Evolutionary conservation across 768 basidiomycete species (phyloP), one percentile per base, ranked within the genome.

Genomic region (Collybia mongolica): DNA sequence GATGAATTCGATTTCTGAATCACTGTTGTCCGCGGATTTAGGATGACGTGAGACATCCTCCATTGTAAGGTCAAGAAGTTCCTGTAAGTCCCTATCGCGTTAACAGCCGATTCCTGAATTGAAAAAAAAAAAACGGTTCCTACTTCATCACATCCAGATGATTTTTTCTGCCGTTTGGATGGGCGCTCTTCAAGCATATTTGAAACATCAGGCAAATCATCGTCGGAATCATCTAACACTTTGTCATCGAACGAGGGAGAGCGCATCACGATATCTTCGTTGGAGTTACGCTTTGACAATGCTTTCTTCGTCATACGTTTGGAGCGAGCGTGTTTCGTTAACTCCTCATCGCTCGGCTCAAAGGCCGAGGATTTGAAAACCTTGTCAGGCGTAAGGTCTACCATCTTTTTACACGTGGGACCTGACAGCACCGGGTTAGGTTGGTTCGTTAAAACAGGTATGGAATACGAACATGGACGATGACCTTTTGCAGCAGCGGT

Each of bases 281-380:
- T 40, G 5, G 38, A 20, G 14, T 43, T 32, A 15, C 48, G 39
- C 35, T 44, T 53, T 44, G 40, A 36, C 46, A 45, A 43, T 39
- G 44, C 55, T 55, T 47, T 51, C 54, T 61, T 69, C 19, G 45
- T 54, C 24, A 62, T 63, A 43, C 68, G 68, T 53, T 62, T 70
- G 6, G 62, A 61, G n/a, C 70, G 70, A 14, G 66, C 64, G 17
- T 76, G 69, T 4, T 68, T 60, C 12, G 63, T 63, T 7, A 88
- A 58, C 48, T 88, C 85, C 32, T 82, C 77, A 2, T 75, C 74
- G 0, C 80, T 73, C 0, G 90, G 87, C 57, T 86, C 80, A 59
- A 93, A 93, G 0, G 88, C 87, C 1, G 67, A 63, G 1, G 82
- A 73, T 39, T 73, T 73, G 76, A 87, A 93, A 23, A 85, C 67